phyloP scores from a whole-genome alignment of 441 rosid genomes.

The Dalechampia spathulata region DNA sequence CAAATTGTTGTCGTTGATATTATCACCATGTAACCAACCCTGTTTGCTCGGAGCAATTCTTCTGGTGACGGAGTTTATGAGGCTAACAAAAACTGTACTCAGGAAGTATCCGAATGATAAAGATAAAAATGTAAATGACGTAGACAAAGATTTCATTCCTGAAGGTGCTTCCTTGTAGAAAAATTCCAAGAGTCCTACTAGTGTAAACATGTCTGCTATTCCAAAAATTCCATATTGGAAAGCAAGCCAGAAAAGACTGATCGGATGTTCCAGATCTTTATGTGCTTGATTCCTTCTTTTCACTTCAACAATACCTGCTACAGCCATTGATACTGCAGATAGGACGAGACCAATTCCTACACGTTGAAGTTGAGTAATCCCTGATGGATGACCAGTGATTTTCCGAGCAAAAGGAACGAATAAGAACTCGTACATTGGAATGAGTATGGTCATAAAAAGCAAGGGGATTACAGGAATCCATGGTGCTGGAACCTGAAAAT shows the following conservation, averaged over 20 bases:
- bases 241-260: slow-evolving; percentile 40
- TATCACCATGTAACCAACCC: slow-evolving; percentile 40
- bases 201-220: slow-evolving; percentile 42
- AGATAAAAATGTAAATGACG: slow-evolving; percentile 35
- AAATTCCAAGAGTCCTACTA: slow-evolving; percentile 39
- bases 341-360: slow-evolving; percentile 41
- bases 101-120: slow-evolving; percentile 36
- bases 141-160: slow-evolving; percentile 40
- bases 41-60: slow-evolving; percentile 19
- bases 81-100: slow-evolving; percentile 27
- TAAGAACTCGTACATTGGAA: slow-evolving; percentile 30
- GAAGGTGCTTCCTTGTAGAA: slow-evolving; percentile 42
- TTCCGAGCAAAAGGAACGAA: slow-evolving; percentile 36
- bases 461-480: slow-evolving; percentile 39
- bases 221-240: slow-evolving; percentile 42
- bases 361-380: slow-evolving; percentile 40
- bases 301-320: slow-evolving; percentile 32
- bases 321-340: slow-evolving; percentile 33
- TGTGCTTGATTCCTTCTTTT: slow-evolving; percentile 29
- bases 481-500: slow-evolving; percentile 27
- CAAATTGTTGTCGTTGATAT: slow-evolving; percentile 25
- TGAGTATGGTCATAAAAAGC: slow-evolving; percentile 31
- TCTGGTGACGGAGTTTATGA: slow-evolving; percentile 27
- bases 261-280: background rate
- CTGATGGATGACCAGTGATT: slow-evolving; percentile 35